These are phyloP conservation scores for Spizellomyces punctatus DNA, from an alignment of 192 early-diverging fungal genomes.

Conservation along the genomic window DNA sequence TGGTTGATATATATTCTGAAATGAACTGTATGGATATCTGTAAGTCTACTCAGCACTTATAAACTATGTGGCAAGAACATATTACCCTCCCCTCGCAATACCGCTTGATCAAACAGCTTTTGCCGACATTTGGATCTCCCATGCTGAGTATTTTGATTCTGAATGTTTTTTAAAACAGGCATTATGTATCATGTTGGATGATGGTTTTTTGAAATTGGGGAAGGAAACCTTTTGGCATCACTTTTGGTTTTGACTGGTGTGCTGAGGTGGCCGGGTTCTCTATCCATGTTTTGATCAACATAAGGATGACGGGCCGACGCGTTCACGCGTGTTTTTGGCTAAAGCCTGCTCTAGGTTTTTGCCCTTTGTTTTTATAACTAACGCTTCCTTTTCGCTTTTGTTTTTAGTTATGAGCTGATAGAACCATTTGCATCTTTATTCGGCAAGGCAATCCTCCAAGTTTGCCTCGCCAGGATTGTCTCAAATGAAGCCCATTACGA, in stretches of 20 bases:
- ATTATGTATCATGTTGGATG: neutral
- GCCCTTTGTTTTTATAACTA: too few relatives aligned
- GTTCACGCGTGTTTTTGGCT: too few relatives aligned
- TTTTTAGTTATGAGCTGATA: too few relatives aligned
- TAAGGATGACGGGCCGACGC: too few relatives aligned
- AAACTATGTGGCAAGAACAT: neutral
- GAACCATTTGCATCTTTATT: too few relatives aligned
- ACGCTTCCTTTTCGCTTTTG: too few relatives aligned
- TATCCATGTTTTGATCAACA: conserved; percentile 29
- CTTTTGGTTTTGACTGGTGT: conserved; percentile 17
- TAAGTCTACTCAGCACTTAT: neutral
- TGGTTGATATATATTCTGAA: conserved; percentile 58
- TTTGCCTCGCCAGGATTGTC: too few relatives aligned
- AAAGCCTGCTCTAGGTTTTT: too few relatives aligned
- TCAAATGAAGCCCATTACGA: too few relatives aligned
- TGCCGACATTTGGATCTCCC: conserved; percentile 55
- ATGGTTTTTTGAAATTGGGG: neutral
- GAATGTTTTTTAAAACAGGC: conserved; percentile 2
- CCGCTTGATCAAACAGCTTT: conserved; percentile 61
- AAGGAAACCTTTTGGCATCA: conserved; percentile 18
- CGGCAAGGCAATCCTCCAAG: too few relatives aligned
- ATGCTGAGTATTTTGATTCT: conserved; percentile 53
- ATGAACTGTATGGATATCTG: conserved; percentile 44
- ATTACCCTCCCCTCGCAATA: conserved; percentile 57
- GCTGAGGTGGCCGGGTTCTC: conserved; percentile 36